A percentile compares a stretch with the other conserved stretches of the same genome.
phyloP scores from a whole-genome alignment of 306 rosid species.

The Sicyos baderoa region DNA sequence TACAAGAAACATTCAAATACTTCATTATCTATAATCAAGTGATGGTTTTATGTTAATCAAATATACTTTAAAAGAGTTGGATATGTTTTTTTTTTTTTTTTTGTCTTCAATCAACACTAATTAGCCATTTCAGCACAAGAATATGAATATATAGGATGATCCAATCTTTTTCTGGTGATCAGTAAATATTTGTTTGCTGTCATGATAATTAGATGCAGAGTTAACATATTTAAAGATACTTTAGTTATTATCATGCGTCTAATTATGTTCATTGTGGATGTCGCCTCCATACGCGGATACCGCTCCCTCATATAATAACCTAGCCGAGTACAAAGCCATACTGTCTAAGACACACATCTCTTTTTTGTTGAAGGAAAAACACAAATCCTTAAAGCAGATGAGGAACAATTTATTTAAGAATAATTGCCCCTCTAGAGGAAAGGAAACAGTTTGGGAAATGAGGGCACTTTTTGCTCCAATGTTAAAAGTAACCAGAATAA shows the following conservation, averaged over 20 bases:
- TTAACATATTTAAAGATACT: neutral
- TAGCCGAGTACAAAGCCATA: neutral
- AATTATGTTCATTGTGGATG: no score
- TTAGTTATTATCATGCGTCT: neutral
- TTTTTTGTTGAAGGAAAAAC: no score
- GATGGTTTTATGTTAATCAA: neutral
- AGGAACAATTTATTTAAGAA: neutral
- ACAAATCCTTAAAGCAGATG: neutral
- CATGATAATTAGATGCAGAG: neutral
- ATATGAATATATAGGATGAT: neutral
- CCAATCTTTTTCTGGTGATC: neutral
- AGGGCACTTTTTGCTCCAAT: neutral
- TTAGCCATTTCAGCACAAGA: neutral
- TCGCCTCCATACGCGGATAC: no score
- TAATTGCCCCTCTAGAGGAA: neutral
- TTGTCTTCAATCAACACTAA: no score
- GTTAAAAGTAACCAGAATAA: neutral
- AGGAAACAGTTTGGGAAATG: no score
- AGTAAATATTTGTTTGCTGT: neutral
- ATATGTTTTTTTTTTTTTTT: neutral
- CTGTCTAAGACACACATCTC: no score
- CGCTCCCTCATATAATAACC: neutral
- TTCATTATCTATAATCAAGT: constrained; percentile 15
- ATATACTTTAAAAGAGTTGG: neutral
- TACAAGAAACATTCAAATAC: constrained; percentile 27